Evolutionary conservation across 352 stramenopile genomes (phyloP), one percentile per base, ranked within the genome.

Genomic region (Pythium volutum): DNA sequence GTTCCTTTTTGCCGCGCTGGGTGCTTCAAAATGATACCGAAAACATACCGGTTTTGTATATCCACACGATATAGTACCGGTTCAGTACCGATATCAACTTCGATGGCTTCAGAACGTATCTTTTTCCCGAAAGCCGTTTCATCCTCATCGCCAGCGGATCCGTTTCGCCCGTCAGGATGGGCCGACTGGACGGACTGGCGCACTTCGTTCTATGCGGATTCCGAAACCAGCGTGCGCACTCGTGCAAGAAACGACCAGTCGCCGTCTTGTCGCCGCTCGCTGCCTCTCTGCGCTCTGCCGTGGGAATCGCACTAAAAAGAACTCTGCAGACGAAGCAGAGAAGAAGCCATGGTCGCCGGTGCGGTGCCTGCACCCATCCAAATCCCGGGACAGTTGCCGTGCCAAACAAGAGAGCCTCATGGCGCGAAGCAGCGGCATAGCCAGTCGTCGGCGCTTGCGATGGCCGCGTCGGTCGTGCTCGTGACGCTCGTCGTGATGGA

Each of bases 401-500:
- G 34, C 9, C 50, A 33, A 7, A 23, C 23, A 38, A 46, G 26
- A 49, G 53, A 59, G 23, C 8, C 27, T 9, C 51, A 25, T 4
- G 23, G 26, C n/a, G 7, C 39, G 25, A 14, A 4, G 16, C 25
- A 34, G 15, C 15, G 22, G n/a, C 27, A 26, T 2, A 2, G 51
- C n/a, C 33, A 67, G 25, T 29, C 34, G 15, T 38, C 59, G n/a
- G 27, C 22, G 25, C 38, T 71, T 1, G 64, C 64, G 1, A 20
- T 66, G 22, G 45, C 49, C 16, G 53, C 58, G 34, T 71, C 64
- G 5, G 23, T 39, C 2, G 59, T 71, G 7, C 31, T 71, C 18
- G 54, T 71, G 26, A 26, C 52, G 18, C 65, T 71, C 7, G 54
- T 71, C 16, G 65, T 34, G 23, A 49, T 65, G 22, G 59, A 67